Conservation (phyloP, 116 monocot genomes). For the Cymodocea nodosa region DNA sequence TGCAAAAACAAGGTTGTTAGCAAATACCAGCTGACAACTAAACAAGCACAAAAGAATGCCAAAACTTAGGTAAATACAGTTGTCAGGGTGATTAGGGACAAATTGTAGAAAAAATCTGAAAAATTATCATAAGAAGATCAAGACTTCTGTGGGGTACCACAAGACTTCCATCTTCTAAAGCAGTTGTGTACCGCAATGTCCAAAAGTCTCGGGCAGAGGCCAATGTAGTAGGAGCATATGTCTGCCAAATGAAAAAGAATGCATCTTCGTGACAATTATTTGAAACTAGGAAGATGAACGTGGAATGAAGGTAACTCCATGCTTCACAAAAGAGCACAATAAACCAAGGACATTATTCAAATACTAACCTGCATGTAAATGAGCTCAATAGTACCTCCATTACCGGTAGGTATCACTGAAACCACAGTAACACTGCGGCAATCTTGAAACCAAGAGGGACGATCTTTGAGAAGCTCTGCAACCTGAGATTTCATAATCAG, state of each 20-base stretch:
- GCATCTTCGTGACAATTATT: neutral
- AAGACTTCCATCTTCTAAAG: slow-evolving; percentile 84
- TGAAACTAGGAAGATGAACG: neutral
- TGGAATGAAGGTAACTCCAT: neutral
- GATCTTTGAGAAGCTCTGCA: slow-evolving; percentile 88
- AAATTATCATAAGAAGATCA: too few species aligned
- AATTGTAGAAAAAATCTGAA: too few species aligned
- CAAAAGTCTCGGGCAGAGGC: slow-evolving; percentile 89
- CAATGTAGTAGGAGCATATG: slow-evolving; percentile 93
- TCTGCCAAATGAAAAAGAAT: slow-evolving; percentile 3
- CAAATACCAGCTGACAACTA: too few species aligned
- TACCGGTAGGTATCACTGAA: slow-evolving; percentile 71
- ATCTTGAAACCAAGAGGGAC: slow-evolving; percentile 83
- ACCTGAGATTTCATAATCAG: slow-evolving; percentile 27
- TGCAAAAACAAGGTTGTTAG: too few species aligned
- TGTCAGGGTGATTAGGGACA: too few species aligned
- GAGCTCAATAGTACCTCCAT: slow-evolving; percentile 54
- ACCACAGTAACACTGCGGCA: slow-evolving; percentile 77
- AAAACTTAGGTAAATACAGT: too few species aligned
- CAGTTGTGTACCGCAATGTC: slow-evolving; percentile 84
- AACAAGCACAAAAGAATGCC: too few species aligned
- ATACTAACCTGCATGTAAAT: neutral
- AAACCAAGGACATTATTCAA: too few species aligned
- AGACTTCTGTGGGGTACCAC: slow-evolving; percentile 34
- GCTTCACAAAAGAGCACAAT: neutral